Conservation (phyloP, 441 rosid species). For the Capsella rubella region DNA sequence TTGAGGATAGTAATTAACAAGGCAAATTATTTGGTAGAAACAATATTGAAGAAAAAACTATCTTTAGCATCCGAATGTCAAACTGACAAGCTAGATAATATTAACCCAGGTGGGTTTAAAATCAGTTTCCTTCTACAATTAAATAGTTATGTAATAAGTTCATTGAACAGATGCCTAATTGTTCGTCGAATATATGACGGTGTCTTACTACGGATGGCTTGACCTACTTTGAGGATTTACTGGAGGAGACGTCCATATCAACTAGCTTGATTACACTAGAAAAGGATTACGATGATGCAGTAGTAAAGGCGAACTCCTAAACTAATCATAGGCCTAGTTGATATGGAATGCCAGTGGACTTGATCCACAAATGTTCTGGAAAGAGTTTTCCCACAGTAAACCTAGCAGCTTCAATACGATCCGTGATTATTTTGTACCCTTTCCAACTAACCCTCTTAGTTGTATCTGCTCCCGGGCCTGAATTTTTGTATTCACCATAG, state of each 20-base stretch:
- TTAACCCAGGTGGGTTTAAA: conserved; percentile 60
- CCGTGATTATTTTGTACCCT: too few species aligned
- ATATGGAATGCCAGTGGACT: too few species aligned
- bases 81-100: conserved; percentile 64
- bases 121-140: conserved; percentile 16
- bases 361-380: too few species aligned
- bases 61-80: conserved; percentile 66
- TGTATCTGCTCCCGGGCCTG: too few species aligned
- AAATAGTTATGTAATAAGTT: conserved; percentile 17
- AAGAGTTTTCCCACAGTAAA: too few species aligned
- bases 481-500: too few species aligned
- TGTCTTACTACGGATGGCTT: conserved; percentile 68
- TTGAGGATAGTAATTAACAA: conserved; percentile 68
- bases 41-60: conserved; percentile 70
- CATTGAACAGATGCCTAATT: conserved; percentile 34
- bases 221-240: conserved; percentile 79
- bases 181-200: conserved; percentile 23
- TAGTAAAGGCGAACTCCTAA: conserved; percentile 61
- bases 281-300: conserved; percentile 72
- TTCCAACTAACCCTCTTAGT: too few species aligned
- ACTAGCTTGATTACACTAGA: conserved; percentile 70
- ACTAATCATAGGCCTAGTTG: too few species aligned
- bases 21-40: conserved; percentile 67
- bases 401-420: too few species aligned
- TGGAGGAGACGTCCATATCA: conserved; percentile 77